Base-by-base conservation (phyloP, 108 stramenopile species). In the Nitzschia inconspicua region DNA sequence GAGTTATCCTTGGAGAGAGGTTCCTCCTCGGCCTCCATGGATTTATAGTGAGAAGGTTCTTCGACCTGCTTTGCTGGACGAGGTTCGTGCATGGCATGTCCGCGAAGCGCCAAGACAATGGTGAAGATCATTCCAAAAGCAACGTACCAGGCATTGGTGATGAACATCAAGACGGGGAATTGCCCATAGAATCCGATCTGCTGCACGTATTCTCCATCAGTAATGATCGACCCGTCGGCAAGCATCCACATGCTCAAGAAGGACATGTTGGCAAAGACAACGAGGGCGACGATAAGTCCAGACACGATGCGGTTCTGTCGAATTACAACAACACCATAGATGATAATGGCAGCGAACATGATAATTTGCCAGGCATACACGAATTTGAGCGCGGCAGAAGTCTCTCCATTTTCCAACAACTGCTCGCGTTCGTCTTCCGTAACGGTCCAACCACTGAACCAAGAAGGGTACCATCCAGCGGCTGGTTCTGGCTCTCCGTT, bases 131-230 rank as follows among this genome's bases (percentile, higher is more conserved):
- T n/a, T 31, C 63, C 53, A 27, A 65, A 54, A 52, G 27, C 25
- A 35, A 25, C 52, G 48, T 66, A 68, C 69, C 76, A 77, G 44
- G 77, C 77, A 52, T 78, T 65, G 48, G 79, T 75, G 18, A 80
- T 78, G 26, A 74, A 79, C 35, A 84, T 66, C 23, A 84, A 64
- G 4, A 80, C 79, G 40, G 68, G 43, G 32, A 70, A 75, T 57
- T 84, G 83, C 9, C 79, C 79, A 51, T 80, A 84, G 59, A 73
- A 80, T 26, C 83, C 83, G 47, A 57, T 68, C 29, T 64, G 28
- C 37, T 84, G 76, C 29, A 79, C 52, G 51, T 46, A 42, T 22
- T 79, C 54, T 30, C 65, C 70, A n/a, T 84, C 73, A 0, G 70
- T 75, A 32, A 49, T 51, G 14, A 84, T 68, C 1, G 75, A 54